A percentile compares a stretch with the other conserved stretches of the same genome.
Evolutionary conservation across 2,329 filamentous ascomycete genomes (phyloP).

Genomic region (Acrocalymma vagum): DNA sequence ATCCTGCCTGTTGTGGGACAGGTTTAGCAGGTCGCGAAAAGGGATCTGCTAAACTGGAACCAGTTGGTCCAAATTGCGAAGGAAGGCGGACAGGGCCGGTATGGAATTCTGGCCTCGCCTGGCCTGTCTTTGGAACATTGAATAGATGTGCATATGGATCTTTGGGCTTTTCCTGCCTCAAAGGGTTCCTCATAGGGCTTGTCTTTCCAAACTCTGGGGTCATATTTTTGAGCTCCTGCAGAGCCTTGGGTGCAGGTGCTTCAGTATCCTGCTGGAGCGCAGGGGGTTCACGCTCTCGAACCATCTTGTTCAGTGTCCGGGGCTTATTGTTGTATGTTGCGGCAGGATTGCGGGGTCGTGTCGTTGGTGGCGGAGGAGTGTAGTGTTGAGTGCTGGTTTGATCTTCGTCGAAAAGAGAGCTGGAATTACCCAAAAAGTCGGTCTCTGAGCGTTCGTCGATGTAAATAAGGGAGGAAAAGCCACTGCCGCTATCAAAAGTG

Average conservation of each 20-base stretch:
- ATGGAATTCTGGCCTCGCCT: constrained; percentile 60
- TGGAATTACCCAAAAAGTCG: constrained; percentile 38
- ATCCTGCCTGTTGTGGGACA: constrained; percentile 20
- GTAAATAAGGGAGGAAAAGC: constrained; percentile 3
- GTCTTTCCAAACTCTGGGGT: constrained; percentile 65
- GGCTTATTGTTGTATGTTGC: constrained; percentile 5
- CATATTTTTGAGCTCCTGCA: constrained; percentile 40
- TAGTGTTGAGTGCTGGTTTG: constrained; percentile 15
- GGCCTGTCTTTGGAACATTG: constrained; percentile 61
- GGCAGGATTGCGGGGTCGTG: constrained; percentile 3
- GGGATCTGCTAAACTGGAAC: constrained; percentile 5
- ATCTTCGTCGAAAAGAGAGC: constrained; percentile 45
- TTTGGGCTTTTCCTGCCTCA: constrained; percentile 43
- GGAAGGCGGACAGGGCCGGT: constrained; percentile 38
- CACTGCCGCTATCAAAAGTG: constrained; percentile 7
- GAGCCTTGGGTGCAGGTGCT: constrained; percentile 31
- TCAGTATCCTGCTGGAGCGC: constrained; percentile 45
- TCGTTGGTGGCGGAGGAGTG: constrained; percentile 11
- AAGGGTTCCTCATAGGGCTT: constrained; percentile 63
- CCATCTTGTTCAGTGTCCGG: constrained; percentile 50
- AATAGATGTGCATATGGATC: constrained; percentile 53
- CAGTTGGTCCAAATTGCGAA: constrained; percentile 24
- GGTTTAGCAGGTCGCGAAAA: constrained; percentile 25
- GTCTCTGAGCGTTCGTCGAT: constrained; percentile 19
- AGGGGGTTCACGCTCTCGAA: constrained; percentile 59